These are phyloP conservation scores for Panicum virgatum DNA, from an alignment of 202 grass and related monocot species.

Conservation along the genomic window DNA sequence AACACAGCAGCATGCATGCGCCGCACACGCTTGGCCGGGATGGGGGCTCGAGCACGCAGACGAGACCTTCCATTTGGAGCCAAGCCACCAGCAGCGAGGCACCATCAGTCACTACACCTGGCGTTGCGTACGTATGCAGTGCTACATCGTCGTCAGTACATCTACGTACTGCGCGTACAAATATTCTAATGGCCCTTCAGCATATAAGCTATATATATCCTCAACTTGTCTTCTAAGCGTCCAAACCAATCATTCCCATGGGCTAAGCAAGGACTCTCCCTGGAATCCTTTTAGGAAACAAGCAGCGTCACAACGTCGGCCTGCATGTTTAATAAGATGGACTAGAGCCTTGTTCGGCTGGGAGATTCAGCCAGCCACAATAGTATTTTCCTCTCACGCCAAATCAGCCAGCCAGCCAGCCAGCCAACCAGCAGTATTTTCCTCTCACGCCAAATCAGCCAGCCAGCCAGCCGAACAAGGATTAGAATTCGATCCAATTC, in stretches of 20 bases:
- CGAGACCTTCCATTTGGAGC: conserved; percentile 53
- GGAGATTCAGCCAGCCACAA: too few relatives aligned
- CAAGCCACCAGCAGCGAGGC: conserved; percentile 11
- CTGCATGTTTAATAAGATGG: conserved; percentile 34
- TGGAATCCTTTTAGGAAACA: conserved; percentile 47
- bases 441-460: too few relatives aligned
- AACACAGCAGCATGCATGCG: neutral
- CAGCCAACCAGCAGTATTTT: too few relatives aligned
- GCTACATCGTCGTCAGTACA: neutral
- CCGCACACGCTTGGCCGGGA: neutral
- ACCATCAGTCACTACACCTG: neutral
- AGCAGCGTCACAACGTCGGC: conserved; percentile 35
- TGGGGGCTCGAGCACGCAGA: neutral
- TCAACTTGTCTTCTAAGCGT: conserved; percentile 20
- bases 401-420: too few relatives aligned
- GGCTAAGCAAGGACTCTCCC: conserved; percentile 7
- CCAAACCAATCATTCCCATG: conserved; percentile 52
- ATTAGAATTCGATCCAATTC: conserved; percentile 16
- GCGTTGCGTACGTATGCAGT: neutral
- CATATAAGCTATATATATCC: neutral
- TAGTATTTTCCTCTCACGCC: too few relatives aligned
- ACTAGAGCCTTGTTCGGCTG: too few relatives aligned
- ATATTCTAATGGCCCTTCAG: neutral
- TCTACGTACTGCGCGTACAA: neutral
- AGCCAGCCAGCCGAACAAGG: too few relatives aligned